Evolutionary conservation across 176 grass and related monocot species (phyloP), one percentile per base, ranked within the genome.

Genomic region (Cymbopogon citratus): DNA sequence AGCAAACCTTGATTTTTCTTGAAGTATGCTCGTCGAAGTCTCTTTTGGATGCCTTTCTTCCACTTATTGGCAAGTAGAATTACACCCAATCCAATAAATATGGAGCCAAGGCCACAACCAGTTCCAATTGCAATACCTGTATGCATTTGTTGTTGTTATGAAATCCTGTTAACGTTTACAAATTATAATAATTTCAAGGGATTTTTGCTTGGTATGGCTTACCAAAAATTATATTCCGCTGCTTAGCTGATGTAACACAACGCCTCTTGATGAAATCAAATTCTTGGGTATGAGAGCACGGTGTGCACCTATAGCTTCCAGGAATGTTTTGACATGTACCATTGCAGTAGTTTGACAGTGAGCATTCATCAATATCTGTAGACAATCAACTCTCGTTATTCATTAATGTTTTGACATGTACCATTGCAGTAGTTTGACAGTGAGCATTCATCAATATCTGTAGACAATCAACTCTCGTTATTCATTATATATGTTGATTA

Each of bases 341-440:
- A 0, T 84, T 83, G 81, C 86, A 88, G 27, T 2, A 3, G 18
- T 79, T 73, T 23, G 28, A 52, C 39, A 60, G 0, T 3, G 0
- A 70, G 38, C 86, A 88, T 74, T 88, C 86, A 0, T 88, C 40
- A 18, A 88, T 27, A 51, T 88, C 86, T 88, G 39, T 9, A 41
- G 3, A 38, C 16, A 15, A 48, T 48, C 0, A 45, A 45, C 4
- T 11, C 41, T 45, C 43, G 0, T 45, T 45, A 45, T 52, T 52
- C 49, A 27, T 26, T 26, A 27, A 13, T 48, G 24, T 72, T 68
- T 43, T 12, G 19, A 14, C 79, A 82, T 19, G 19, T 3, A 3
- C 71, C 72, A 0, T 84, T 83, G 81, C 86, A 88, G 27, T 2
- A 3, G 18, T 79, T 73, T 23, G 28, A 52, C 39, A 60, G 0